phyloP scores from a whole-genome alignment of 2,329 filamentous ascomycete species.

The Mollisiaceae sp. region DNA sequence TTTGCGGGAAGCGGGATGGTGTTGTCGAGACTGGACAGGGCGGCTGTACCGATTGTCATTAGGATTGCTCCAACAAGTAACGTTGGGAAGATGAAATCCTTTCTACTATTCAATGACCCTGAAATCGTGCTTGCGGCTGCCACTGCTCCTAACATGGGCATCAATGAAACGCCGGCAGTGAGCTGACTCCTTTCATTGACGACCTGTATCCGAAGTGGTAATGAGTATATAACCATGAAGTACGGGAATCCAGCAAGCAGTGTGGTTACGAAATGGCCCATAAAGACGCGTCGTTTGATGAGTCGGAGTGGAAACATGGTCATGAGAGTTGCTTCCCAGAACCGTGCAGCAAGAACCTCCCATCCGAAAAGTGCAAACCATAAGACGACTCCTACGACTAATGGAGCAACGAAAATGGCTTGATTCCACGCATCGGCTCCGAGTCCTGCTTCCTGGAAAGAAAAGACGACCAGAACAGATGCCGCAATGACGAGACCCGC shows the following conservation, averaged over 20 bases:
- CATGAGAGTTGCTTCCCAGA: conserved; percentile 23
- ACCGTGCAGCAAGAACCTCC: conserved; percentile 44
- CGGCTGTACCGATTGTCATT: conserved; percentile 57
- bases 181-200: conserved; percentile 59
- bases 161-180: conserved; percentile 60
- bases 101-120: conserved; percentile 57
- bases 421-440: conserved; percentile 46
- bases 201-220: conserved; percentile 66
- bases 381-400: conserved; percentile 46
- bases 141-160: conserved; percentile 62
- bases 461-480: conserved; percentile 60
- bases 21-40: conserved; percentile 50
- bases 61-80: conserved; percentile 55
- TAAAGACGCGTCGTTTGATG: conserved; percentile 29
- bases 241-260: conserved; percentile 63
- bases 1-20: conserved; percentile 20
- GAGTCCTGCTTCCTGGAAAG: conserved; percentile 52
- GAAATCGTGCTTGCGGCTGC: conserved; percentile 61
- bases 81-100: conserved; percentile 59
- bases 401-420: conserved; percentile 49
- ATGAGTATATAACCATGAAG: conserved; percentile 60
- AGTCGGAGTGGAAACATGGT: conserved; percentile 35
- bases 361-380: conserved; percentile 49
- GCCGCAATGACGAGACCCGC: conserved; percentile 58
- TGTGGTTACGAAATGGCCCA: conserved; percentile 48